Conservation (phyloP, 176 grass and related monocot genomes). For the Dendrocalamus sinicus region DNA sequence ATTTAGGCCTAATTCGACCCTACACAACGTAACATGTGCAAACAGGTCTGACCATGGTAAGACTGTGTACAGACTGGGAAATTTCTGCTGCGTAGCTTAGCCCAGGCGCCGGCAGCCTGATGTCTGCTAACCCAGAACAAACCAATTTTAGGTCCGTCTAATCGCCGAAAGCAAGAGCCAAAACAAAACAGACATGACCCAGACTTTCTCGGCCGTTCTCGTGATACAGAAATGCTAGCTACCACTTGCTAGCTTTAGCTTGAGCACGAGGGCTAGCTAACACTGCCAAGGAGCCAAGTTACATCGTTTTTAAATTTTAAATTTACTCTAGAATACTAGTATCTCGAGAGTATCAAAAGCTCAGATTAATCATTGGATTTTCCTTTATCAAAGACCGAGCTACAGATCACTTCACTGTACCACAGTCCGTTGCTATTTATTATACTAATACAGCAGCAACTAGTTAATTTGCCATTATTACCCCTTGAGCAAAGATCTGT, state of each 20-base stretch:
- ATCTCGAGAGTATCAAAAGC: conserved; percentile 19
- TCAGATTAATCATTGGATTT: conserved; percentile 2
- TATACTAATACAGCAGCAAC: background rate
- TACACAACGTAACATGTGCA: background rate
- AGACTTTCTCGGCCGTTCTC: background rate
- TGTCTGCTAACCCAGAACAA: background rate
- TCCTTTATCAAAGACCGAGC: conserved; percentile 31
- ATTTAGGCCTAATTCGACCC: too few species aligned
- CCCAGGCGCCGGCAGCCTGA: background rate
- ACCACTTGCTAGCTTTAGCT: conserved; percentile 1
- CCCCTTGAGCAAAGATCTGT: background rate
- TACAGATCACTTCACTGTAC: background rate
- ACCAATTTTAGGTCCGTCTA: too few species aligned
- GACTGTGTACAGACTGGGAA: background rate
- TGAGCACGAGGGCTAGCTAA: background rate
- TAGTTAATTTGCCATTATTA: background rate
- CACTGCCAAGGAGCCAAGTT: background rate
- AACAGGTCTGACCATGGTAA: background rate
- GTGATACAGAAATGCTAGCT: conserved; percentile 17
- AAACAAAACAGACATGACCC: background rate
- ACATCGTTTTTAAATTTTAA: background rate
- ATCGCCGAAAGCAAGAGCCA: conserved; percentile 22
- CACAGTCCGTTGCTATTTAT: background rate
- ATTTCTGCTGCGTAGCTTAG: background rate
- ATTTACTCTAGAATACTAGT: background rate